Evolutionary conservation across 2,329 filamentous ascomycete species (phyloP).

Genomic region (Claviceps sp.): DNA sequence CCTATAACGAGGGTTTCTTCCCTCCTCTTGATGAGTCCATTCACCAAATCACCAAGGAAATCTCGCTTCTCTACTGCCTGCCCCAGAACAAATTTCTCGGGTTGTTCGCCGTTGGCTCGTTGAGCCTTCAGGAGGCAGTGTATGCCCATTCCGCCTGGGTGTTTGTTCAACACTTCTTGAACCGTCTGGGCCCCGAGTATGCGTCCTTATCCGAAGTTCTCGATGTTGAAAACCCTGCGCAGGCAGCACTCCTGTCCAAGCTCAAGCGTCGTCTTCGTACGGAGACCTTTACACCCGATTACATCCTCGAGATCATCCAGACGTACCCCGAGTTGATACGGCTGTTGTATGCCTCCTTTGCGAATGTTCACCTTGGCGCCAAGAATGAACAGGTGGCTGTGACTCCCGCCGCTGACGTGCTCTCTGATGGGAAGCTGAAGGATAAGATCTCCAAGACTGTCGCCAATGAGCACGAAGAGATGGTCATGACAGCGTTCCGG

Average conservation of each 20-base stretch:
- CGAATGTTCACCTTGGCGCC: conserved; percentile 60
- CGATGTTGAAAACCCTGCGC: conserved; percentile 66
- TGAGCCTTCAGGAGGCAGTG: conserved; percentile 92
- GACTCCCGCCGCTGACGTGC: conserved; percentile 49
- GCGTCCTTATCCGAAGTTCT: conserved; percentile 71
- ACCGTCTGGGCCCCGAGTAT: conserved; percentile 86
- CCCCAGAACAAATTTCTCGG: conserved; percentile 92
- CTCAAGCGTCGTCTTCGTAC: conserved; percentile 90
- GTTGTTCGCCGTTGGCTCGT: conserved; percentile 70
- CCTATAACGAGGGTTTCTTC: conserved; percentile 40
- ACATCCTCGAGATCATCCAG: conserved; percentile 94
- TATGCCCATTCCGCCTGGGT: conserved; percentile 98
- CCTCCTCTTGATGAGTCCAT: conserved; percentile 89
- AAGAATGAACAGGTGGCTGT: conserved; percentile 40
- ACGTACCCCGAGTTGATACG: conserved; percentile 80
- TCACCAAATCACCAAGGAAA: conserved; percentile 97
- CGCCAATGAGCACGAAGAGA: conserved; percentile 86
- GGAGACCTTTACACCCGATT: conserved; percentile 95
- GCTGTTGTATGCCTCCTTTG: conserved; percentile 81
- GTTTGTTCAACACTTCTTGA: conserved; percentile 95
- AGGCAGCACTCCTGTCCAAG: conserved; percentile 80
- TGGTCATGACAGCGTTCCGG: conserved; percentile 95
- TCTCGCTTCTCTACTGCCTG: conserved; percentile 92
- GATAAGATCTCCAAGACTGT: conserved; percentile 68
- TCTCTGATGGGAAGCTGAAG: conserved; percentile 61